These are phyloP conservation scores for Diphasiastrum complanatum DNA, from an alignment of 83 land plant genomes.

Conservation along the genomic window DNA sequence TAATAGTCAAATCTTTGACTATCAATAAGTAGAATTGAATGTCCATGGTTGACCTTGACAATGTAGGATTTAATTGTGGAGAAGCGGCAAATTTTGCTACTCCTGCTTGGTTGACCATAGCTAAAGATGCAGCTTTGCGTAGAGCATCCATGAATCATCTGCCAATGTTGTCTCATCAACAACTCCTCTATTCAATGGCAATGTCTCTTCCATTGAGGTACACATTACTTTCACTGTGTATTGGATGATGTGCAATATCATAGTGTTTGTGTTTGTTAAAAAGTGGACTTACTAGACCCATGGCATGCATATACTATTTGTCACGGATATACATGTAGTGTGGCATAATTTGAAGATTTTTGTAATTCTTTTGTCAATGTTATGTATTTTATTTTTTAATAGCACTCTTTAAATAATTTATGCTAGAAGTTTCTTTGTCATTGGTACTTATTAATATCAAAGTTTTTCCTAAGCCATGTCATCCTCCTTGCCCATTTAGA, in stretches of 20 bases:
- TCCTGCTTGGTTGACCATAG: constrained; percentile 82
- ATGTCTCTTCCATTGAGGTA: constrained; percentile 78
- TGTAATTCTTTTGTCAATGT: too few species aligned
- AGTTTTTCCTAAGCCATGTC: too few species aligned
- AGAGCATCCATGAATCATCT: constrained; percentile 88
- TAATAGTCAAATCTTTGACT: not conserved
- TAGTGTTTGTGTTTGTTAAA: too few species aligned
- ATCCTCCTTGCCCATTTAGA: too few species aligned
- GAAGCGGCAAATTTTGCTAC: constrained; percentile 99
- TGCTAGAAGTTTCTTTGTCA: too few species aligned
- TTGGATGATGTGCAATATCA: not conserved
- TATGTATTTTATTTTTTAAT: too few species aligned
- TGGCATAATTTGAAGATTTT: too few species aligned
- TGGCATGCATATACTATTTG: too few species aligned
- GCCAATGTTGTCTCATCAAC: constrained; percentile 98
- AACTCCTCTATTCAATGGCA: constrained; percentile 69
- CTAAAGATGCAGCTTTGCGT: constrained; percentile 90
- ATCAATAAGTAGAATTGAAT: not conserved
- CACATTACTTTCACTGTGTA: not conserved
- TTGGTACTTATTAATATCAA: too few species aligned
- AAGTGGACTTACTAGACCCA: too few species aligned
- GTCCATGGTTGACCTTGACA: not conserved
- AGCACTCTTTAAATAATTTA: too few species aligned
- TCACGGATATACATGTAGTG: too few species aligned
- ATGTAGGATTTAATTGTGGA: constrained; percentile 96